A percentile compares a stretch with the other conserved stretches of the same genome.
phyloP scores from a whole-genome alignment of 345 rosid genomes.

The rapeseed (Brassica napus) region Da-Ae NC_063452.1:10667501-10668000 shows the following conservation, averaged over 20 bases:
- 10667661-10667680: background rate
- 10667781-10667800: slow-evolving; percentile 27
- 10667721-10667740: background rate
- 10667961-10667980: background rate
- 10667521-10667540: too few relatives aligned
- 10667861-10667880: background rate
- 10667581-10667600: too few relatives aligned
- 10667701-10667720: background rate
- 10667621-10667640: too few relatives aligned
- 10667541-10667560: too few relatives aligned
- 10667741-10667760: background rate
- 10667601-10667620: too few relatives aligned
- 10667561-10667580: too few relatives aligned
- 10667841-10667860: background rate
- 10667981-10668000: too few relatives aligned
- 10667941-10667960: background rate
- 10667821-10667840: background rate
- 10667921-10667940: background rate
- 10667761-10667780: slow-evolving; percentile 24
- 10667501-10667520: too few relatives aligned
- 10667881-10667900: background rate
- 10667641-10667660: too few relatives aligned
- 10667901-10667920: background rate
- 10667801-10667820: background rate
- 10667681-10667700: background rate